Conservation (phyloP, 306 rosid genomes). For the Dryas octopetala region DNA sequence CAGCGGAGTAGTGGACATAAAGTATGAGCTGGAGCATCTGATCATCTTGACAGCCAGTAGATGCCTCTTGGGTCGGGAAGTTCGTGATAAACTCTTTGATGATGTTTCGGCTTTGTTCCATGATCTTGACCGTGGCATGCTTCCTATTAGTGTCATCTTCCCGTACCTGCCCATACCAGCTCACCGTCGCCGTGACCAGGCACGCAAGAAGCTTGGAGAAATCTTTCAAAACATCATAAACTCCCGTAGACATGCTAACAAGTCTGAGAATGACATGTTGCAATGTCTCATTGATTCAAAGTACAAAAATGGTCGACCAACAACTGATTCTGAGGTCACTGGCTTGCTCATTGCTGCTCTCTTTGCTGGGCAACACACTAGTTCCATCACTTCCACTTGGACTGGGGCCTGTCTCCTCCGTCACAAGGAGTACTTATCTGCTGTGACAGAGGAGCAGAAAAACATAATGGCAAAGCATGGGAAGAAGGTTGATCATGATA, state of each 20-base stretch:
- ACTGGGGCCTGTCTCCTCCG: slow-evolving; percentile 86
- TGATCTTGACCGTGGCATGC: slow-evolving; percentile 89
- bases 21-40: slow-evolving; percentile 93
- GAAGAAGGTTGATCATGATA: slow-evolving; percentile 76
- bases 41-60: slow-evolving; percentile 94
- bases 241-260: slow-evolving; percentile 53
- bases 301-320: slow-evolving; percentile 90
- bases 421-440: slow-evolving; percentile 64
- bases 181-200: slow-evolving; percentile 79
- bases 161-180: slow-evolving; percentile 97
- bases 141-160: slow-evolving; percentile 80
- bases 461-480: slow-evolving; percentile 71
- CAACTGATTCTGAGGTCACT: slow-evolving; percentile 85
- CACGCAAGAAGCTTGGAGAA: slow-evolving; percentile 75
- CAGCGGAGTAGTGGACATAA: slow-evolving; percentile 90
- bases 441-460: slow-evolving; percentile 74
- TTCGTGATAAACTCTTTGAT: slow-evolving; percentile 87
- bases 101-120: slow-evolving; percentile 96
- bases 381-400: slow-evolving; percentile 97
- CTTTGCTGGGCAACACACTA: slow-evolving; percentile 92
- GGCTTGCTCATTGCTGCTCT: slow-evolving; percentile 91
- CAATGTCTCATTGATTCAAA: slow-evolving; percentile 91
- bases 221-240: slow-evolving; percentile 72
- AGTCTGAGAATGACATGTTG: slow-evolving; percentile 88
- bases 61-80: slow-evolving; percentile 91